phyloP scores from a whole-genome alignment of 2,329 filamentous ascomycete species.

The Cladophialophora yegresii region DNA sequence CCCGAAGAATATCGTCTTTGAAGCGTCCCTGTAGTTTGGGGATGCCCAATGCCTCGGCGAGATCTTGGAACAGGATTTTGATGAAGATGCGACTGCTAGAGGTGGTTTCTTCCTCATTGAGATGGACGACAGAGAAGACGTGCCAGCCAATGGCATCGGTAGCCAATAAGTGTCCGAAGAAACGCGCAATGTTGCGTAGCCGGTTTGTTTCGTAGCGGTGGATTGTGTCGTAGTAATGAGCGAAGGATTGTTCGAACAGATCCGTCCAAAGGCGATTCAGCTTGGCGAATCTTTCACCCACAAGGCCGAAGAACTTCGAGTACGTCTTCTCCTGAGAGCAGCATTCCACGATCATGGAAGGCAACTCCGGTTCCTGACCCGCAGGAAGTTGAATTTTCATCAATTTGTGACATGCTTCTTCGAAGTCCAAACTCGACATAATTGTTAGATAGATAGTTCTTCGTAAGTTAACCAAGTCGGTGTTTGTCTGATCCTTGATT shows the following conservation, averaged over 20 bases:
- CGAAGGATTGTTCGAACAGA: slow-evolving; percentile 85
- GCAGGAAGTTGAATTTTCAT: slow-evolving; percentile 88
- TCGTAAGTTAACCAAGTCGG: slow-evolving; percentile 88
- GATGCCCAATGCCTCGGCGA: slow-evolving; percentile 84
- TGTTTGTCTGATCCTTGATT: slow-evolving; percentile 97
- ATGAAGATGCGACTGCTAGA: slow-evolving; percentile 96
- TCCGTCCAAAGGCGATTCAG: slow-evolving; percentile 94
- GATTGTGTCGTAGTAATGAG: slow-evolving; percentile 94
- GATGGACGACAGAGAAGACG: slow-evolving; percentile 75
- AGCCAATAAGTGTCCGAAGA: slow-evolving; percentile 89
- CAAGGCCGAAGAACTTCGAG: slow-evolving; percentile 93
- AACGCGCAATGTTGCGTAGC: slow-evolving; percentile 88
- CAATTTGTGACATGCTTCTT: slow-evolving; percentile 95
- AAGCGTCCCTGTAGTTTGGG: slow-evolving; percentile 74
- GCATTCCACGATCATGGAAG: slow-evolving; percentile 96
- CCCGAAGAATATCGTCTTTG: slow-evolving; percentile 73
- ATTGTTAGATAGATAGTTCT: slow-evolving; percentile 96
- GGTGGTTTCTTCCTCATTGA: slow-evolving; percentile 97
- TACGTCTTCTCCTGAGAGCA: slow-evolving; percentile 96
- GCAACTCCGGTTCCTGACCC: slow-evolving; percentile 84
- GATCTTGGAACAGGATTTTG: slow-evolving; percentile 94
- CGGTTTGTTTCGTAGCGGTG: slow-evolving; percentile 96
- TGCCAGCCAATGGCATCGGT: slow-evolving; percentile 93
- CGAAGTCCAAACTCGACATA: slow-evolving; percentile 92
- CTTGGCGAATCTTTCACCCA: slow-evolving; percentile 93